These are phyloP conservation scores for Chromosphaera perkinsii DNA, from an alignment of 208 protist genomes.

Conservation along the genomic window DNA sequence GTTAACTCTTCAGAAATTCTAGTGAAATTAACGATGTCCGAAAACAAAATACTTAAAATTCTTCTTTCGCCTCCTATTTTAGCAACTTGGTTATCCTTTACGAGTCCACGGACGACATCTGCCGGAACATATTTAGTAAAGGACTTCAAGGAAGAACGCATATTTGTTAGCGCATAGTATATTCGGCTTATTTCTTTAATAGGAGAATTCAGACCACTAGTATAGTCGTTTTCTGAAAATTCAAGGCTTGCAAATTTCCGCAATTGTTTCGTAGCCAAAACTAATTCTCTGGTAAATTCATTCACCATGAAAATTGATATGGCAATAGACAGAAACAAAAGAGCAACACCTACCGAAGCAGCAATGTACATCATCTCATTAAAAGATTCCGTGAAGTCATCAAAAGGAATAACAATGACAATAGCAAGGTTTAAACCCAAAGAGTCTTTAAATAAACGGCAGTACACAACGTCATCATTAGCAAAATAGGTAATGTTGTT, in stretches of 20 bases:
- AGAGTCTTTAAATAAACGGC: no score
- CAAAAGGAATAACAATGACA: no score
- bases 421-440: no score
- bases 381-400: no score
- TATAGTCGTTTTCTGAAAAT: neutral
- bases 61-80: neutral
- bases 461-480: no score
- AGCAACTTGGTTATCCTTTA: neutral
- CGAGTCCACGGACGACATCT: slow-evolving; percentile 4
- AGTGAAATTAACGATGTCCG: neutral
- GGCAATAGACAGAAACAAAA: no score
- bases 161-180: neutral
- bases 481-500: no score
- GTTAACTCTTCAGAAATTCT: neutral
- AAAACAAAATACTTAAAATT: slow-evolving; percentile 7
- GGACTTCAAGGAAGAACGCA: slow-evolving; percentile 3
- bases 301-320: no score
- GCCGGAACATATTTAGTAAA: slow-evolving; percentile 20
- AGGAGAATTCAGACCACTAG: neutral
- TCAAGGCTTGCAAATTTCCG: slow-evolving; percentile 2
- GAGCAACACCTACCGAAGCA: no score
- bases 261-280: slow-evolving; percentile 11
- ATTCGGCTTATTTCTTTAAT: slow-evolving; percentile 4
- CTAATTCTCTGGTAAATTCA: slow-evolving; percentile 8
- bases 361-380: no score